Base-by-base conservation (phyloP, 176 grass and related monocot genomes). In the Aegilops speltoides region DNA sequence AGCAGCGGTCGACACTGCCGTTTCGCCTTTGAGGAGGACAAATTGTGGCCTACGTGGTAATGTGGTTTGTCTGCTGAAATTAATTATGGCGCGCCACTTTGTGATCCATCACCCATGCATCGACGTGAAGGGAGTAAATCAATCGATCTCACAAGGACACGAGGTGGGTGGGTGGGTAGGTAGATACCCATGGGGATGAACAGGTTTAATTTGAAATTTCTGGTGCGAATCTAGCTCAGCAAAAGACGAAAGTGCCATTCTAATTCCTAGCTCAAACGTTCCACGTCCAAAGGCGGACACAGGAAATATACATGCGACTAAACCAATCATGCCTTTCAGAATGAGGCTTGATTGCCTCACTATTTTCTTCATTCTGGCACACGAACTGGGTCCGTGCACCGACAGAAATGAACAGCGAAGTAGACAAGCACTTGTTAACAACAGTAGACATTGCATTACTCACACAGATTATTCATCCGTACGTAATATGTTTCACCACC, bases 11-110 rank as follows among this genome's bases (percentile, higher is more conserved):
- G 4, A 20, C 68, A 7, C 82, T 74, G 48, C 76, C 25, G 60
- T 59, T 68, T 52, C 32, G 83, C 34, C 73, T 75, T 0, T 67
- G 4, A 29, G 2, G 0, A 65, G 78, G 57, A 10, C 26, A 8
- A 34, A 22, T 77, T 69, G 60, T 48, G 88, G 69, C 68, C 72
- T 87, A 56, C 86, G 14, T 64, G 52, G 48, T 77, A 16, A 32
- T 76, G 48, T 26, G 23, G 20, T 37, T 20, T 84, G 87, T 59
- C 52, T 43, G 72, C 25, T 25, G 14, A 69, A 77, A 78, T 88
- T 62, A 79, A 79, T 79, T 45, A 43, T 37, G 43, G 52, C 15
- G 17, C 3, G 10, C 12, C 31, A 38, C 32, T 46, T 9, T 69
- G 48, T 43, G 50, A 78, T 71, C 48, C 81, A 71, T 25, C 48